A percentile compares a stretch with the other conserved stretches of the same genome.
Evolutionary conservation across 1,284 basidiomycete genomes (phyloP).

Genomic region (Meira nashicola): DNA sequence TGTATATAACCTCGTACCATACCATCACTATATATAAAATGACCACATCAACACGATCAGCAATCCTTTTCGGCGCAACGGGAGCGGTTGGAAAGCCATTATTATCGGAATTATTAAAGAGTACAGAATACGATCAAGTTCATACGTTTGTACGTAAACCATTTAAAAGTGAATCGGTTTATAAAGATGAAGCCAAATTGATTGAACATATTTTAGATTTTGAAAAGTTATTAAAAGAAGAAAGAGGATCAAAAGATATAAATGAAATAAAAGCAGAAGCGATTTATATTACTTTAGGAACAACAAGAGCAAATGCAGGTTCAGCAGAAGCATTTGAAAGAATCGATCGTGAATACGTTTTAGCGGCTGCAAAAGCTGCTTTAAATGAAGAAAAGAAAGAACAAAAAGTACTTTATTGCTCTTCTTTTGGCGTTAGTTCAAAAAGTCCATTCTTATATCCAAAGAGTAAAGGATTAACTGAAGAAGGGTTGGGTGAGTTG

Average conservation of each 20-base stretch:
- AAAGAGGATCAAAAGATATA: neutral
- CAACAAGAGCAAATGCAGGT: constrained; percentile 8
- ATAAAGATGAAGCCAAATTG: neutral
- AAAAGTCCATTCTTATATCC: constrained; percentile 4
- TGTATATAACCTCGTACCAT: too few relatives aligned
- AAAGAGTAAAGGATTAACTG: constrained; percentile 1
- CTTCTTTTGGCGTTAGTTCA: neutral
- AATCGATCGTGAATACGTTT: neutral
- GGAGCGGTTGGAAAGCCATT: constrained; percentile 1
- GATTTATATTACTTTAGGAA: constrained; percentile 2
- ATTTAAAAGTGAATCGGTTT: neutral
- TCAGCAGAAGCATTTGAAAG: neutral
- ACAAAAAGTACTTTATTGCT: neutral
- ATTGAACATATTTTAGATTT: constrained; percentile 3
- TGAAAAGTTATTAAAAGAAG: neutral
- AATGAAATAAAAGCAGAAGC: neutral
- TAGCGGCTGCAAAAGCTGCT: neutral
- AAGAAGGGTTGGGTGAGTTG: neutral
- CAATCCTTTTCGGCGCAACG: constrained; percentile 6
- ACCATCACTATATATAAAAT: too few relatives aligned
- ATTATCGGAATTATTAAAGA: neutral
- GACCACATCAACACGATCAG: neutral
- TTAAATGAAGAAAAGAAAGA: neutral
- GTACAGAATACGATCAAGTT: neutral
- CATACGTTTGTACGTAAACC: neutral